These are phyloP conservation scores for Stylonectria norvegica DNA, from an alignment of 2,329 filamentous ascomycete genomes.

Conservation along the genomic window DNA sequence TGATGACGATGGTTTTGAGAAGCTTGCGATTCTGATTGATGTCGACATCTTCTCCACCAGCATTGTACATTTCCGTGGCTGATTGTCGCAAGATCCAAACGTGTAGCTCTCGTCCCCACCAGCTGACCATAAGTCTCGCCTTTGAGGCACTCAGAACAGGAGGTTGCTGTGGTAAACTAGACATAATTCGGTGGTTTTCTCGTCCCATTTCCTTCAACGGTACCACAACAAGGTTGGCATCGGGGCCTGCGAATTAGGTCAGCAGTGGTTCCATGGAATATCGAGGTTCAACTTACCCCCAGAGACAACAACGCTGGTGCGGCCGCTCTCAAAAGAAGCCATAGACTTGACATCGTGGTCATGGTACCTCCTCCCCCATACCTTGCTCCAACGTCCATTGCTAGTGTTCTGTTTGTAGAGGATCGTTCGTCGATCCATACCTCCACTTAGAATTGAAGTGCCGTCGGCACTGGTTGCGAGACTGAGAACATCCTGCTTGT, in stretches of 20 bases:
- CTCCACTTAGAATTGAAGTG: conserved; percentile 78
- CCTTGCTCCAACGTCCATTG: conserved; percentile 73
- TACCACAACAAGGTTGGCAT: conserved; percentile 77
- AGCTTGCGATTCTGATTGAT: conserved; percentile 58
- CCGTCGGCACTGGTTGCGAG: conserved; percentile 80
- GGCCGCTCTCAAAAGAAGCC: conserved; percentile 80
- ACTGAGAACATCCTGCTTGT: conserved; percentile 87
- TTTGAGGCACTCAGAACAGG: conserved; percentile 69
- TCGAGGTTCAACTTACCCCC: conserved; percentile 65
- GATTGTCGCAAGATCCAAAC: conserved; percentile 65
- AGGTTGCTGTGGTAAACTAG: conserved; percentile 77
- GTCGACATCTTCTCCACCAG: conserved; percentile 37
- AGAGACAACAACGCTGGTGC: conserved; percentile 82
- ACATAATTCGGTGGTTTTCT: conserved; percentile 79
- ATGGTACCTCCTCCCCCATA: conserved; percentile 84
- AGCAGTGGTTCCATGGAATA: neutral
- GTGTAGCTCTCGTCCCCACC: conserved; percentile 86
- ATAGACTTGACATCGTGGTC: conserved; percentile 94
- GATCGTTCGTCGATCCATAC: conserved; percentile 85
- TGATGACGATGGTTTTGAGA: conserved; percentile 64
- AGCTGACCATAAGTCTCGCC: conserved; percentile 76
- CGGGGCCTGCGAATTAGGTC: conserved; percentile 59
- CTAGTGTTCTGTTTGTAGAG: conserved; percentile 68
- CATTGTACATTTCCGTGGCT: conserved; percentile 44
- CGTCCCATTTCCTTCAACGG: conserved; percentile 70